Conservation (phyloP, 2,329 filamentous ascomycete genomes). For the Fusarium subtropicale region DNA sequence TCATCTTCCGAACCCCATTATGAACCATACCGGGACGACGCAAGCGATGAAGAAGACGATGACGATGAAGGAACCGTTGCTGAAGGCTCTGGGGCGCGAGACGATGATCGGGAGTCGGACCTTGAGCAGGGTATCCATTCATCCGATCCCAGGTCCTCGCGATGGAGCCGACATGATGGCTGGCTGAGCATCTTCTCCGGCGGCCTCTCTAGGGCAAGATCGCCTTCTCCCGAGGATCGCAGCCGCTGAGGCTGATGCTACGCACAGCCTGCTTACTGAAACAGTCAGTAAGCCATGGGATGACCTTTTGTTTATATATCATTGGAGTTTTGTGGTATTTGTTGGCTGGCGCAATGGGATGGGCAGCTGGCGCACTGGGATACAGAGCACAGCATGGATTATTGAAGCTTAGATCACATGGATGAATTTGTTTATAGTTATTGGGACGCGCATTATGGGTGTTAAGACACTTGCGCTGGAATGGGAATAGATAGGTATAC, state of each 20-base stretch:
- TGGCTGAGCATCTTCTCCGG: slow-evolving; percentile 56
- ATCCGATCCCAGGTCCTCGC: slow-evolving; percentile 36
- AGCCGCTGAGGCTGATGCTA: slow-evolving; percentile 36
- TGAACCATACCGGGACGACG: slow-evolving; percentile 67
- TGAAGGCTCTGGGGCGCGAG: slow-evolving; percentile 50
- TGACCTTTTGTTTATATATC: slow-evolving; percentile 34
- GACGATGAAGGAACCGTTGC: slow-evolving; percentile 54
- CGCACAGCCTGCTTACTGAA: slow-evolving; percentile 1
- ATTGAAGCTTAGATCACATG: slow-evolving; percentile 27
- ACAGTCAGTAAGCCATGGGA: slow-evolving; percentile 14
- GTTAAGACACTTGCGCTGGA: slow-evolving; percentile 22
- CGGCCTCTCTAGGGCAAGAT: slow-evolving; percentile 42
- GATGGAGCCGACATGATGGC: slow-evolving; percentile 48
- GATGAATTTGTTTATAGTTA: slow-evolving; percentile 28
- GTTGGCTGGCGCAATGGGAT: slow-evolving; percentile 26
- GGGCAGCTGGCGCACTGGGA: slow-evolving; percentile 21
- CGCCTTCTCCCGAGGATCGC: slow-evolving; percentile 46
- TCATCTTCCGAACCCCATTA: slow-evolving; percentile 64
- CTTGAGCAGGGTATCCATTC: slow-evolving; percentile 57
- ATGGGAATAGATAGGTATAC: slow-evolving; percentile 37
- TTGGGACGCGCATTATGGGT: slow-evolving; percentile 17
- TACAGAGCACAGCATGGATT: slow-evolving; percentile 32
- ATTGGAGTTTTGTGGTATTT: slow-evolving; percentile 31
- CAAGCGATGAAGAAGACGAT: slow-evolving; percentile 57
- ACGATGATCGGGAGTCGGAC: slow-evolving; percentile 52